Evolutionary conservation across 768 basidiomycete species (phyloP).

Genomic region (Suillus tomentosus): DNA sequence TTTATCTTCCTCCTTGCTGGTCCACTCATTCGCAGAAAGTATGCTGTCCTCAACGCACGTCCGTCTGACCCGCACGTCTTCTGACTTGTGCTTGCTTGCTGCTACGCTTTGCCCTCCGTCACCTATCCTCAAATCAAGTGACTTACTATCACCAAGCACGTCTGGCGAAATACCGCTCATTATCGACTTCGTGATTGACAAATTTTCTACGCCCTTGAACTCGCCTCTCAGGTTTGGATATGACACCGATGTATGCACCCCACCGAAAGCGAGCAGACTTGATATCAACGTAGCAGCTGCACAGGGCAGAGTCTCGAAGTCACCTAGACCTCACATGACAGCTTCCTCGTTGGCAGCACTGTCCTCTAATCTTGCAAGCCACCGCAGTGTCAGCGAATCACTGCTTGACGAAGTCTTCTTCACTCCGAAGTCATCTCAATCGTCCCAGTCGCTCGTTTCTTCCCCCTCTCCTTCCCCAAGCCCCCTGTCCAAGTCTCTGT

Average conservation of each 20-base stretch:
- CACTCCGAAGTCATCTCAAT: slow-evolving; percentile 7
- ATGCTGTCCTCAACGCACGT: slow-evolving; percentile 20
- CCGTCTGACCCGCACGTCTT: slow-evolving; percentile 42
- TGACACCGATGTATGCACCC: not conserved
- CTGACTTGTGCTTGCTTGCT: slow-evolving; percentile 41
- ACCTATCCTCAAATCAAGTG: slow-evolving; percentile 44
- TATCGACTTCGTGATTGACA: slow-evolving; percentile 32
- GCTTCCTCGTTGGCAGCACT: not conserved
- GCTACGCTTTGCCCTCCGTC: slow-evolving; percentile 44
- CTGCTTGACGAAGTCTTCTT: slow-evolving; percentile 9
- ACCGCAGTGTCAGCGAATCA: slow-evolving; percentile 1
- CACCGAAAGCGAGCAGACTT: not conserved
- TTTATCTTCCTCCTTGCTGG: not conserved
- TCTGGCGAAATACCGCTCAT: slow-evolving; percentile 57
- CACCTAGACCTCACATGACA: not conserved
- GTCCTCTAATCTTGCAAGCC: not conserved
- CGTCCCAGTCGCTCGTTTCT: slow-evolving; percentile 3
- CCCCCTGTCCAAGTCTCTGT: not conserved
- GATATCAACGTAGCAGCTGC: not conserved
- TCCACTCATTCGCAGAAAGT: not conserved
- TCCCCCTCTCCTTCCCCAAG: slow-evolving; percentile 6
- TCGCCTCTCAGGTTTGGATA: slow-evolving; percentile 5
- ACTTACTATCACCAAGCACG: slow-evolving; percentile 38
- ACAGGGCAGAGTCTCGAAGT: not conserved
- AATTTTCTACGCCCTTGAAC: slow-evolving; percentile 11